A percentile compares a stretch with the other conserved stretches of the same genome.
phyloP scores from a whole-genome alignment of 345 rosid species.

The Eucalyptus pumila region DNA sequence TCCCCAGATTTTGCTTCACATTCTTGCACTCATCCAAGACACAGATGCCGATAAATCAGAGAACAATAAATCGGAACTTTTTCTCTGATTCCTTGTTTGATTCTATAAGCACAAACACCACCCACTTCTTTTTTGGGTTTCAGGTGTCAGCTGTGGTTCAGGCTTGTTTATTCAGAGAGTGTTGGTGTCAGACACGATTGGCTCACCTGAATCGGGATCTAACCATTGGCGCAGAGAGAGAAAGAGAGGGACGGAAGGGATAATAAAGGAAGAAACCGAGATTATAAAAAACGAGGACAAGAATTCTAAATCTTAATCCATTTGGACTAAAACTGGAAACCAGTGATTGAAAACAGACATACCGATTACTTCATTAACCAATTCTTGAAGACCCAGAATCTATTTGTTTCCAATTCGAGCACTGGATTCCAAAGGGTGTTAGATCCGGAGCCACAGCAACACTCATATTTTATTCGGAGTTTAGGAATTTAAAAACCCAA shows the following conservation, averaged over 20 bases:
- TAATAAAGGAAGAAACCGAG: neutral
- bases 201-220: neutral
- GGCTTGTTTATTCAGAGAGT: neutral
- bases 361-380: conserved; percentile 6
- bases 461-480: neutral
- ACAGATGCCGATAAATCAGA: neutral
- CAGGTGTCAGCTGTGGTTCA: neutral
- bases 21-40: neutral
- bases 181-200: neutral
- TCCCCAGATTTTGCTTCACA: neutral
- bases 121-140: neutral
- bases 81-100: neutral
- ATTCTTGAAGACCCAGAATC: conserved; percentile 12
- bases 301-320: neutral
- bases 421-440: conserved; percentile 16
- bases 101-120: neutral
- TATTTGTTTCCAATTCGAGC: conserved; percentile 4
- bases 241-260: neutral
- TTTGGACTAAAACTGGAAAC: conserved; percentile 10
- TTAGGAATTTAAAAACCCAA: neutral
- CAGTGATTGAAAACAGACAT: conserved; percentile 22
- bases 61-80: neutral
- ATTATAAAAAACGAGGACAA: neutral
- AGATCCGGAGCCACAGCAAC: conserved; percentile 7
- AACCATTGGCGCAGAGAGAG: neutral